phyloP scores from a whole-genome alignment of 2,329 filamentous ascomycete genomes.

The Leptodontidium sp. region DNA sequence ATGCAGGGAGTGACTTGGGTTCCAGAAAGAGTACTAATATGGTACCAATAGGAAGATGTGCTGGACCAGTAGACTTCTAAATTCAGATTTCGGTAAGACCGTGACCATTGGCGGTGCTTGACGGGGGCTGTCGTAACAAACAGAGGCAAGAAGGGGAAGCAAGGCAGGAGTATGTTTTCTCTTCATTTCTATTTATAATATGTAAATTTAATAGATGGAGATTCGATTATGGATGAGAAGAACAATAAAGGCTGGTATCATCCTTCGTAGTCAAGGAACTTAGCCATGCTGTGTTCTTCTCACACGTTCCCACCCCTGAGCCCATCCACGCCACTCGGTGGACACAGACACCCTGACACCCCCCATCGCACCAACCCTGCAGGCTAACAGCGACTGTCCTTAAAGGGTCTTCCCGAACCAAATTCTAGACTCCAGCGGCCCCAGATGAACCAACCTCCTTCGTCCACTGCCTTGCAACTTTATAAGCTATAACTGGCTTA shows the following conservation, averaged over 20 bases:
- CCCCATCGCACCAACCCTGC: too few species aligned
- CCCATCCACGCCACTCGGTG: slow-evolving; percentile 1
- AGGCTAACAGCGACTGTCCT: too few species aligned
- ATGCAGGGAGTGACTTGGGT: not conserved
- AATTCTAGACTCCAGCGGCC: too few species aligned
- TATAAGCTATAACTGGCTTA: too few species aligned
- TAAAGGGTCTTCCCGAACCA: too few species aligned
- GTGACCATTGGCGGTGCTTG: not conserved
- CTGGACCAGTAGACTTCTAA: not conserved
- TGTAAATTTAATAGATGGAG: too few species aligned
- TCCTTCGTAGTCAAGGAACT: not conserved
- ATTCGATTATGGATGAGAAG: too few species aligned
- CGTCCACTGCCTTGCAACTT: too few species aligned
- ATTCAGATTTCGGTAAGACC: not conserved
- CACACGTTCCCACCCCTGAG: not conserved
- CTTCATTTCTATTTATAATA: not conserved
- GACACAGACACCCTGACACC: not conserved
- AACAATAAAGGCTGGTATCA: not conserved
- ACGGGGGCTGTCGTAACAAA: too few species aligned
- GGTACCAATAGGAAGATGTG: slow-evolving; percentile 15
- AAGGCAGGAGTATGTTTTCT: not conserved
- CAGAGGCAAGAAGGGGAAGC: not conserved
- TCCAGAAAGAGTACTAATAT: not conserved
- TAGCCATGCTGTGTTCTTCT: slow-evolving; percentile 2
- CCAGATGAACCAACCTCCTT: too few species aligned